A percentile compares a stretch with the other conserved stretches of the same genome.
Conservation (phyloP, 2,329 filamentous ascomycete species). For the Teratosphaeria pseudoeucalypti region DNA sequence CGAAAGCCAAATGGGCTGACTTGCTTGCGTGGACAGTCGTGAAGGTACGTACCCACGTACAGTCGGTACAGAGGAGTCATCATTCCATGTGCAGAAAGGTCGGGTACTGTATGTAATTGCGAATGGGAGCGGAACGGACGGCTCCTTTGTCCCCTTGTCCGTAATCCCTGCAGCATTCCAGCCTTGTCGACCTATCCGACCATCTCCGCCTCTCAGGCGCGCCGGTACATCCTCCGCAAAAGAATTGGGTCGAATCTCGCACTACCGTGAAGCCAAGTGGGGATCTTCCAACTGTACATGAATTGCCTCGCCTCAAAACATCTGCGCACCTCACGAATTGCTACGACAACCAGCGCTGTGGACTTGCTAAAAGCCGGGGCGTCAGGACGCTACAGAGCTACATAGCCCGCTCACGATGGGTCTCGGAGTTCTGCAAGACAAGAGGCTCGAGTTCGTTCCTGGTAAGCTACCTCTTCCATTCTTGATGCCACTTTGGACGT, state of each 20-base stretch:
- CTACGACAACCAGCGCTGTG: not conserved
- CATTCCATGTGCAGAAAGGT: not conserved
- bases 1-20: not conserved
- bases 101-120: not conserved
- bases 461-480: slow-evolving; percentile 40
- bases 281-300: not conserved
- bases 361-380: not conserved
- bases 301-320: not conserved
- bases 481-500: not conserved
- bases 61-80: not conserved
- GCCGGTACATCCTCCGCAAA: not conserved
- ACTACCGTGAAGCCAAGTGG: not conserved
- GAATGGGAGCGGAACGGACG: not conserved
- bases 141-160: not conserved
- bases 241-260: not conserved
- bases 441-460: slow-evolving; percentile 58
- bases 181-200: not conserved
- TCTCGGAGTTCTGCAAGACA: slow-evolving; percentile 63
- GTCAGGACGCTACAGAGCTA: not conserved
- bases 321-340: not conserved
- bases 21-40: too few relatives aligned
- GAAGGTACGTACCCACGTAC: too few relatives aligned
- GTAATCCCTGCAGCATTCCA: not conserved
- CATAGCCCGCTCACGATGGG: slow-evolving; percentile 27
- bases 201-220: not conserved